Evolutionary conservation across 768 basidiomycete species (phyloP).

Genomic region (Mycena rosella): DNA sequence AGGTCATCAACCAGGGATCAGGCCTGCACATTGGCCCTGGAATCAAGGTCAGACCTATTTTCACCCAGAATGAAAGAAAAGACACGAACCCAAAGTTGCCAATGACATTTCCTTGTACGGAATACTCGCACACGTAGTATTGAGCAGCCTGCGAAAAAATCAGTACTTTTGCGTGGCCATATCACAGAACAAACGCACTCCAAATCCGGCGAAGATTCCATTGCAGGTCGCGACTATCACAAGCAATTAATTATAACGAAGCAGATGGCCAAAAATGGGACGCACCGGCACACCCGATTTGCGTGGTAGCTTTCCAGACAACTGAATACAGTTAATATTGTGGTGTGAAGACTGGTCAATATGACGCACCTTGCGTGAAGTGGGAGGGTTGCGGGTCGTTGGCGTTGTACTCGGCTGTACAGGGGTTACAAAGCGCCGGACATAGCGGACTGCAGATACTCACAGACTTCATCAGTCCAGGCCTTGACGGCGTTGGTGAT

Average conservation of each 20-base stretch:
- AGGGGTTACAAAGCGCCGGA: neutral
- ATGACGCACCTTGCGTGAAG: constrained; percentile 71
- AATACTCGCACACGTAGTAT: constrained; percentile 80
- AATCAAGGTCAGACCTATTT: constrained; percentile 5
- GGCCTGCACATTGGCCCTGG: constrained; percentile 61
- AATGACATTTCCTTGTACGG: constrained; percentile 71
- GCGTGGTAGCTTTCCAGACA: constrained; percentile 76
- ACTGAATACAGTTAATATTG: neutral
- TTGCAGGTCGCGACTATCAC: constrained; percentile 56
- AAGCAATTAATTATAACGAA: neutral
- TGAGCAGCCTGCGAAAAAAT: constrained; percentile 58
- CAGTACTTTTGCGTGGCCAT: neutral
- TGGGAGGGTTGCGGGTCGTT: constrained; percentile 71
- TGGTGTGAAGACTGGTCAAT: neutral
- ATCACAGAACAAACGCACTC: constrained; percentile 55
- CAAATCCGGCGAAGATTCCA: constrained; percentile 71
- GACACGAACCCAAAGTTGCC: constrained; percentile 70
- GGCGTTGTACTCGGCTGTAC: constrained; percentile 67
- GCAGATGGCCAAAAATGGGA: neutral
- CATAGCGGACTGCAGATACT: constrained; percentile 42
- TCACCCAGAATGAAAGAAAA: neutral
- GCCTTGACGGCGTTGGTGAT: constrained; percentile 64
- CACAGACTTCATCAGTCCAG: constrained; percentile 79
- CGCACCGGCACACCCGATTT: constrained; percentile 71
- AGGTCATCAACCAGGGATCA: constrained; percentile 38